Evolutionary conservation across 1,284 basidiomycete species (phyloP), one percentile per base, ranked within the genome.

Genomic region (Tilletia walkeri): DNA sequence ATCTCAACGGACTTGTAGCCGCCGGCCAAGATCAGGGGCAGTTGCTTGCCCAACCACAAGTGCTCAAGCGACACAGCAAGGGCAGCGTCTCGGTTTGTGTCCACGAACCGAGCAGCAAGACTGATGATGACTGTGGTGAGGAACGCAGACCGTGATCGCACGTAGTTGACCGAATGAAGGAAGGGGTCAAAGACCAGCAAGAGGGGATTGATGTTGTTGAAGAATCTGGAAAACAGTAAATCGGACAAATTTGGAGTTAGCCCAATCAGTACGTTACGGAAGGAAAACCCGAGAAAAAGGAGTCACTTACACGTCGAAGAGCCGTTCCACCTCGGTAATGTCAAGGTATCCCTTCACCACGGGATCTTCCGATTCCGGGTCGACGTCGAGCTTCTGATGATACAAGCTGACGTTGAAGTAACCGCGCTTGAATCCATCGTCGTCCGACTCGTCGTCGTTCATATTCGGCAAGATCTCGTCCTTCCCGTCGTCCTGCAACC

Each of bases 1-100:
- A 80, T 77, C 70, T 80, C 78, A 65, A 78, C 76, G 48, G 75
- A 77, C 71, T 80, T 80, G 75, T 78, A 79, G 7, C 78, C 78
- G 7, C 72, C 77, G 10, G 76, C 69, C 53, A 80, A 59, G 50
- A 78, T 74, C 72, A 72, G 68, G 7, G 78, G 78, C n/a, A 80
- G 68, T 18, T 78, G 72, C 70, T 75, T 76, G 49, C 76, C 73
- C 24, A 75, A 72, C 74, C 76, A 78, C 59, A 77, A 73, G 66
- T 73, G 71, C 66, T 79, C 77, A 12, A 80, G 67, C 16, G 66
- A 50, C n/a, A 73, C 66, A 4, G 77, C 77, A 12, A 80, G 72
- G 65, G 73, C 68, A n/a, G 78, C 78, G 18, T 78, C 75, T 20
- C 74, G 73, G 4, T 70, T 67, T 20, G 74, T 72, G 53, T 76